Base-by-base conservation (phyloP, 2,329 filamentous ascomycete genomes). In the Lecanicillium sp. region DNA sequence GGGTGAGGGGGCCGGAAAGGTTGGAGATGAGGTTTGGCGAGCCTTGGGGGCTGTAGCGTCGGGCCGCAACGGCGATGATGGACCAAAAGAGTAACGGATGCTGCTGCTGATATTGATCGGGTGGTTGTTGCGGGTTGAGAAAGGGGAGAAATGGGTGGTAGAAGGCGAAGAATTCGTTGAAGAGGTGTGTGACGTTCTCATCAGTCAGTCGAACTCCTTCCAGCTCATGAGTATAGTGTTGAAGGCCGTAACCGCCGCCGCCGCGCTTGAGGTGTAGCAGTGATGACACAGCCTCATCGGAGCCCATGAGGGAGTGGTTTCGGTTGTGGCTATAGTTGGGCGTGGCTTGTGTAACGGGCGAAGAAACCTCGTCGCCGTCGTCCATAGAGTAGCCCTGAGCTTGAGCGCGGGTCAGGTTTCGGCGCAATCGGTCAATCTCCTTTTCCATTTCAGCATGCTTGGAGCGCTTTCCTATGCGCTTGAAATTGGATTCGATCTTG, bases 401-500 rank as follows among this genome's bases (percentile, higher is more conserved):
- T 50, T 75, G 70, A 43, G 80, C 79, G 46, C 71, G 68, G 41
- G 74, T 64, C 44, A 84, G 68, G 50, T 70, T 75, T 33, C 77
- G 72, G 37, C 79, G 74, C 48, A 83, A 62, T 45, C 69, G 75
- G 42, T 85, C 82, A 52, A 89, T 85, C 59, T 89, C 83, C 62
- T 80, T 83, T 56, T 87, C 84, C 83, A 89, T 89, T 62, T 89
- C 85, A 52, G 84, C 84, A 60, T 90, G 84, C 57, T 85, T 84
- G 47, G 78, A 84, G 30, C 85, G 75, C 67, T 92, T 92, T 46
- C 85, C 83, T 14, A 89, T 70, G 50, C 85, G 80, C 70, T 88
- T 89, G 64, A 90, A 90, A 60, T 88, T 87, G 52, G 83, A 85
- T 59, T 90, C 84, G 59, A 92, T 90, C 59, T 86, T 85, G 70